Evolutionary conservation across 495 filamentous ascomycete genomes (phyloP).

Genomic region (Xylaria venustula): DNA sequence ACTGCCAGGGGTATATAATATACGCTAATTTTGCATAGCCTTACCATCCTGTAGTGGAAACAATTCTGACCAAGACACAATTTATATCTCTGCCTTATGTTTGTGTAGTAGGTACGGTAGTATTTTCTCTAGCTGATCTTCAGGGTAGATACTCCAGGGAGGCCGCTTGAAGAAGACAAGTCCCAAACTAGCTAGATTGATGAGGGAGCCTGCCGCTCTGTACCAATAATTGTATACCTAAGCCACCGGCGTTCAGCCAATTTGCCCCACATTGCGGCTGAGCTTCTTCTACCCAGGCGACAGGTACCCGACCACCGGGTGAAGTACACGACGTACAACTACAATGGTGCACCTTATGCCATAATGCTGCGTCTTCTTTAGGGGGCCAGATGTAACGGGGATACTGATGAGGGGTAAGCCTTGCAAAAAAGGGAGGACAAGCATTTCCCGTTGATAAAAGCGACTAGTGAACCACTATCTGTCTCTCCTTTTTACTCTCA

Average conservation of each 20-base stretch:
- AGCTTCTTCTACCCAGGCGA: constrained; percentile 11
- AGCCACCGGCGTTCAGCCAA: constrained; percentile 5
- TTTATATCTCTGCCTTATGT: too few species aligned
- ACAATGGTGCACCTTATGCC: background rate
- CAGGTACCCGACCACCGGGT: too few species aligned
- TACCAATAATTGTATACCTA: background rate
- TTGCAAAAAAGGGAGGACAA: background rate
- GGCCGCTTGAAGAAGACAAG: too few species aligned
- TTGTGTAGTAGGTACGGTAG: too few species aligned
- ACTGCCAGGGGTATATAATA: too few species aligned
- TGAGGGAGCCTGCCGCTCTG: background rate
- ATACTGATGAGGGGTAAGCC: background rate
- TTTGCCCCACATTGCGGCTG: constrained; percentile 30
- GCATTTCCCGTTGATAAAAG: constrained; percentile 4
- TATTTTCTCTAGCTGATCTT: too few species aligned
- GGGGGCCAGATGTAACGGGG: background rate
- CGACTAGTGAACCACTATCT: background rate
- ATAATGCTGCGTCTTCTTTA: background rate
- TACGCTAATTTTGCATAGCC: too few species aligned
- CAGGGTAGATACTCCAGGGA: too few species aligned
- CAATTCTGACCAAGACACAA: too few species aligned
- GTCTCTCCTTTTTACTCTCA: background rate
- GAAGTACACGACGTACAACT: background rate
- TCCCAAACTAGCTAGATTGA: background rate
- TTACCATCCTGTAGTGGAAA: too few species aligned